These are phyloP conservation scores for Bisporella sp. DNA, from an alignment of 2,329 filamentous ascomycete species.

Conservation along the genomic window DNA sequence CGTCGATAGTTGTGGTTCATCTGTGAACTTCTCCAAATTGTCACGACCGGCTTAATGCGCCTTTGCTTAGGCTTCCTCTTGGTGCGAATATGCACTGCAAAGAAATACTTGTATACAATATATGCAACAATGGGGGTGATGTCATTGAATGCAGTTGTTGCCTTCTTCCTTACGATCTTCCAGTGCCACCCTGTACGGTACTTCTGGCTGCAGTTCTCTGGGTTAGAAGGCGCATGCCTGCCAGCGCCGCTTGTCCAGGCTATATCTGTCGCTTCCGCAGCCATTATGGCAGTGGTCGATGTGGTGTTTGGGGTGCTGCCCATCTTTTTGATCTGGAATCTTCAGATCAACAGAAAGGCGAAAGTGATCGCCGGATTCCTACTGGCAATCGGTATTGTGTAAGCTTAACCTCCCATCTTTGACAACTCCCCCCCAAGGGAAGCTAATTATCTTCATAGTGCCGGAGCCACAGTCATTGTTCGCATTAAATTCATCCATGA, in stretches of 20 bases:
- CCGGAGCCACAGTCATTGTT: slow-evolving; percentile 12
- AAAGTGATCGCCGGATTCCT: slow-evolving; percentile 8
- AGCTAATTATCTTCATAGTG: slow-evolving; percentile 1
- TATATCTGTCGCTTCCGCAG: slow-evolving; percentile 4
- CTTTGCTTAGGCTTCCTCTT: slow-evolving; percentile 16
- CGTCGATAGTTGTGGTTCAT: slow-evolving; percentile 9
- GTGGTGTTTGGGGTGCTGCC: slow-evolving; percentile 11
- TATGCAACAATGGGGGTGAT: slow-evolving; percentile 7
- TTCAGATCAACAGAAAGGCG: slow-evolving; percentile 12
- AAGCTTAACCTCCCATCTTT: background rate
- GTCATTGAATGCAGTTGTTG: slow-evolving; percentile 2
- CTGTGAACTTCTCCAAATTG: slow-evolving; percentile 8
- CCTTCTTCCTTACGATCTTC: slow-evolving; percentile 10
- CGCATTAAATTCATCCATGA: slow-evolving; percentile 10
- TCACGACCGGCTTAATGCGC: slow-evolving; percentile 12
- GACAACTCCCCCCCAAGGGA: background rate
- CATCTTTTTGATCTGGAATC: slow-evolving; percentile 11
- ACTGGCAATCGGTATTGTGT: slow-evolving; percentile 11
- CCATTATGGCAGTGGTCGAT: slow-evolving; percentile 7
- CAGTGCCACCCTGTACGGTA: slow-evolving; percentile 10
- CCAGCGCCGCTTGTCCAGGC: background rate
- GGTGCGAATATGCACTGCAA: slow-evolving; percentile 4
- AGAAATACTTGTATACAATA: slow-evolving; percentile 6
- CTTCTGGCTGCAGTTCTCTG: slow-evolving; percentile 12
- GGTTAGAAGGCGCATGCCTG: slow-evolving; percentile 5